A percentile compares a stretch with the other conserved stretches of the same genome.
phyloP scores from a whole-genome alignment of 495 filamentous ascomycete genomes.

The Penicillium samsonianum region DNA sequence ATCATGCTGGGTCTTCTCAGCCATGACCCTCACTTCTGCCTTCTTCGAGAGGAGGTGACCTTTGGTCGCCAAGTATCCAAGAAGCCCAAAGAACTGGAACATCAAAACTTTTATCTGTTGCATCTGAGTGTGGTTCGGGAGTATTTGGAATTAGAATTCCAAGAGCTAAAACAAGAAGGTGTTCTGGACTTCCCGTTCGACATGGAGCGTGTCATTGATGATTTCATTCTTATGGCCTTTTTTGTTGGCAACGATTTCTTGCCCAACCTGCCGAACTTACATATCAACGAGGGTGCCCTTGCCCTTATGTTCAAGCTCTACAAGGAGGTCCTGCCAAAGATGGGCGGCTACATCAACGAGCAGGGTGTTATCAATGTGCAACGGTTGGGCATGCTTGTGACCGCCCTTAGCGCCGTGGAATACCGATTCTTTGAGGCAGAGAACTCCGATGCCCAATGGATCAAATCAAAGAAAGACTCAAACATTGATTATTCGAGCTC shows the following conservation, averaged over 20 bases:
- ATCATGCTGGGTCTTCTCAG: constrained; percentile 98
- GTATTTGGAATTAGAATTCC: constrained; percentile 95
- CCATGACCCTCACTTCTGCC: constrained; percentile 97
- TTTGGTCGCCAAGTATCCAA: constrained; percentile 84
- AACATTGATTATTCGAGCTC: constrained; percentile 54
- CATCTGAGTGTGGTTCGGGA: constrained; percentile 97
- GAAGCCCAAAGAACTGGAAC: constrained; percentile 93
- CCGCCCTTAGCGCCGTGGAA: constrained; percentile 82
- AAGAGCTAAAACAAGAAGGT: constrained; percentile 81
- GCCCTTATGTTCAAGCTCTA: constrained; percentile 97
- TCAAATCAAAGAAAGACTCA: constrained; percentile 69
- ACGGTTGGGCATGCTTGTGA: constrained; percentile 73
- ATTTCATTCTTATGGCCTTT: constrained; percentile 99
- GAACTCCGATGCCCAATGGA: constrained; percentile 84
- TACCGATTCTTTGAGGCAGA: constrained; percentile 90
- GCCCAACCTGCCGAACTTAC: constrained; percentile 91
- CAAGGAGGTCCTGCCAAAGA: constrained; percentile 82
- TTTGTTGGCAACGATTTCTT: constrained; percentile 99
- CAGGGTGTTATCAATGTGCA: constrained; percentile 84
- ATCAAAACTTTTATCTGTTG: constrained; percentile 98
- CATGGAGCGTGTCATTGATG: constrained; percentile 95
- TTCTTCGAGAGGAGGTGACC: constrained; percentile 95
- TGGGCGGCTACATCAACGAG: constrained; percentile 96
- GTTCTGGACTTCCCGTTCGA: constrained; percentile 79
- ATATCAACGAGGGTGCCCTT: constrained; percentile 97